These are phyloP conservation scores for Coniella lustricola DNA, from an alignment of 2,329 filamentous ascomycete genomes.

Conservation along the genomic window DNA sequence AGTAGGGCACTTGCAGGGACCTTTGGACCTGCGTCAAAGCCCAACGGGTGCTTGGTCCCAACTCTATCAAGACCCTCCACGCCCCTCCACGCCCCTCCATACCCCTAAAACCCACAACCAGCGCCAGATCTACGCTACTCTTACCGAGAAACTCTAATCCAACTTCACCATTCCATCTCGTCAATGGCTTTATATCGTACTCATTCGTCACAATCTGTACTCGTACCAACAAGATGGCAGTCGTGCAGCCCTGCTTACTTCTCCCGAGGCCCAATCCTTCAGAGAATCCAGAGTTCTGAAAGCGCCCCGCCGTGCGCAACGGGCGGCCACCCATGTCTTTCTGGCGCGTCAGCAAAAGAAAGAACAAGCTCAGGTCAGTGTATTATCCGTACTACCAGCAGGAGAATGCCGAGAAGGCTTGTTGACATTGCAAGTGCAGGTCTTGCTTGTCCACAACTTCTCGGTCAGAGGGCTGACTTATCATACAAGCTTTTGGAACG, in stretches of 20 bases:
- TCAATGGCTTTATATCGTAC: neutral
- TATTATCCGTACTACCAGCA: too few species aligned
- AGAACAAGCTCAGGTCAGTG: too few species aligned
- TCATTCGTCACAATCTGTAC: neutral
- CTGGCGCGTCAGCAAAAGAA: neutral
- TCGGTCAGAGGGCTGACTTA: too few species aligned
- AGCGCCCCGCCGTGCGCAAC: too few species aligned
- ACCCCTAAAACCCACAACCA: conserved; percentile 11
- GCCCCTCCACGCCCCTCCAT: conserved; percentile 10
- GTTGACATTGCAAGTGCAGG: too few species aligned
- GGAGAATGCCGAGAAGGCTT: too few species aligned
- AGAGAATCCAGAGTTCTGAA: neutral
- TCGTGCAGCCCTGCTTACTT: neutral
- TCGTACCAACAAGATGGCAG: too few species aligned
- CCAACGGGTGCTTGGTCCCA: conserved; percentile 14
- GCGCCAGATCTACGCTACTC: conserved; percentile 17
- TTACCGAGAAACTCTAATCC: conserved; percentile 18
- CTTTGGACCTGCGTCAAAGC: neutral
- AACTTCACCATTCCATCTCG: conserved; percentile 5
- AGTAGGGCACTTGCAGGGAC: conserved; percentile 2
- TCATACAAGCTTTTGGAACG: too few species aligned
- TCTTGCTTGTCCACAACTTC: too few species aligned
- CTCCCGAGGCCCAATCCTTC: neutral
- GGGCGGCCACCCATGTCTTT: too few species aligned
- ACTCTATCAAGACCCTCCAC: conserved; percentile 13